Base-by-base conservation (phyloP, 805 yeast genomes). In the Sugiyamaella smithiae region DNA sequence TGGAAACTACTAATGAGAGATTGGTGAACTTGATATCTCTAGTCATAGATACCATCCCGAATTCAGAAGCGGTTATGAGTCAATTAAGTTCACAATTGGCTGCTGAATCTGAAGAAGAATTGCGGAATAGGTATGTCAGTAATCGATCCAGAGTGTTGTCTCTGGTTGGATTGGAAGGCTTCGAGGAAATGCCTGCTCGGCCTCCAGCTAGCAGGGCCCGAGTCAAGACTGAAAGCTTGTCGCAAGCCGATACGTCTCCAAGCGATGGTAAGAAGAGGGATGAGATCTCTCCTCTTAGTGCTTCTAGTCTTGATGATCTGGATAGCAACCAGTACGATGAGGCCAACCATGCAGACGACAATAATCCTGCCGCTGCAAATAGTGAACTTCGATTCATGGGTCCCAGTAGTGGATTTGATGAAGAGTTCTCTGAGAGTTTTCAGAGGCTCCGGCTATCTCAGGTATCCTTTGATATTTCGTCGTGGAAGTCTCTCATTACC, bases 321-420 rank as follows among this genome's bases (percentile, higher is more conserved):
- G n/a, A n/a, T n/a, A n/a, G n/a, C n/a, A 25, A 17, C 14, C 5
- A n/a, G 11, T 12, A 17, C 7, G 46, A 23, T 16, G 29, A 31
- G 24, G 8, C 26, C 16, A 43, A 28, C 26, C 16, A 19, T 16
- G 12, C 12, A 9, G 48, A 17, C 12, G 43, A 16, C 17, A 22
- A 40, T 16, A 26, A 35, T 25, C 22, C 48, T 36, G 42, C 33
- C 5, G 17, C 42, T n/a, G 43, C 43, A 11, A 48, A 25, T 44
- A 45, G 48, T 16, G 48, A 45, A 24, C 22, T 45, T 20, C 19
- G 44, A 8, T 36, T 9, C 23, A 23, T 48, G 23, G 51, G 51
- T 7, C 41, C 41, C n/a, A 35, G 44, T 17, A 43, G 49, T 37
- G 51, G 51, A 16, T 48, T 48, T 35, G 51, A 48, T 28, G 32